phyloP scores from a whole-genome alignment of 257 asterid genomes.

The Cruciata laevipes region DNA sequence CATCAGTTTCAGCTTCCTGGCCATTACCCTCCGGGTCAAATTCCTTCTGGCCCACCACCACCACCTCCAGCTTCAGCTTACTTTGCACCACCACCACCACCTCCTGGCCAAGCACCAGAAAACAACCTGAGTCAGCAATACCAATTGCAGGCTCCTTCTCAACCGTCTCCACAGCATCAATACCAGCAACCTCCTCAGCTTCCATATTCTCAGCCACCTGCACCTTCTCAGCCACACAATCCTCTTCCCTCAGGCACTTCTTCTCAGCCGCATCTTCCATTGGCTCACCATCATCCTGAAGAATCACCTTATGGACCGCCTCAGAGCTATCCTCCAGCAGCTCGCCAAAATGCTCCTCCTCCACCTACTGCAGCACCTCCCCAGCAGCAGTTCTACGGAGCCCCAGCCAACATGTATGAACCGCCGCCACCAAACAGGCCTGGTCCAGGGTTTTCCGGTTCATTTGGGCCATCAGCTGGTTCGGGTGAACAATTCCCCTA shows the following conservation, averaged over 20 bases:
- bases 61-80: constrained; percentile 24
- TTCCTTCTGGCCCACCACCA: constrained; percentile 40
- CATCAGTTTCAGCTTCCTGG: constrained; percentile 50
- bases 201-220: constrained; percentile 48
- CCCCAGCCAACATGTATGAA: constrained; percentile 47
- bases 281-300: constrained; percentile 65
- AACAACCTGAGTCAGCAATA: constrained; percentile 46
- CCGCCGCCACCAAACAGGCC: constrained; percentile 64
- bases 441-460: constrained; percentile 58
- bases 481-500: constrained; percentile 61
- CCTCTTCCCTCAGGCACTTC: constrained; percentile 34
- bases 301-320: constrained; percentile 50
- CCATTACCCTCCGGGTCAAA: constrained; percentile 50
- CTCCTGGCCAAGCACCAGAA: constrained; percentile 53
- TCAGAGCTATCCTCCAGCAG: constrained; percentile 44
- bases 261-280: constrained; percentile 45
- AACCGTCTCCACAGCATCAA: constrained; percentile 36
- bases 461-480: constrained; percentile 50
- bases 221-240: constrained; percentile 47
- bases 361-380: constrained; percentile 44
- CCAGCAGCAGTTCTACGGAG: constrained; percentile 55
- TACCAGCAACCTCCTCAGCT: constrained; percentile 46
- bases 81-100: constrained; percentile 46
- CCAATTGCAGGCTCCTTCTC: constrained; percentile 36
- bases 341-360: constrained; percentile 39